Percentiles rank a stretch among this genome's conserved stretches.
Conservation (phyloP, 331 rosid genomes). For the Acacia concinna region DNA sequence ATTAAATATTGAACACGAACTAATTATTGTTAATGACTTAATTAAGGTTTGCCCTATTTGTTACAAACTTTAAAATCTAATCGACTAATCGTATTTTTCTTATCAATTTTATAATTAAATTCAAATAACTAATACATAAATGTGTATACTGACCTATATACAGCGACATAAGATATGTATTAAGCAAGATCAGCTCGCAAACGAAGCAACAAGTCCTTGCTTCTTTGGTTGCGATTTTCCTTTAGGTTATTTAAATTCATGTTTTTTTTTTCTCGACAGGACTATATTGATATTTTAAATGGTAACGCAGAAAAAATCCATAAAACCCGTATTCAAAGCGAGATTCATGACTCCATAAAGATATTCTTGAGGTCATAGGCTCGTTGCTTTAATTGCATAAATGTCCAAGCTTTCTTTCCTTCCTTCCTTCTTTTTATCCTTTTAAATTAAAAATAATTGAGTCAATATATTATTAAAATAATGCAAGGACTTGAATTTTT, state of each 20-base stretch:
- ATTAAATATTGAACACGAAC: background rate
- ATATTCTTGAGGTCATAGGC: slow-evolving; percentile 3
- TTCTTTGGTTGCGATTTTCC: background rate
- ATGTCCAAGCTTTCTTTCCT: slow-evolving; percentile 14
- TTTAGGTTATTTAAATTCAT: background rate
- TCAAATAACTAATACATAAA: background rate
- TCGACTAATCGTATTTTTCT: background rate
- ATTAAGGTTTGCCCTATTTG: background rate
- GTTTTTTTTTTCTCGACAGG: background rate
- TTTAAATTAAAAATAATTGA: background rate
- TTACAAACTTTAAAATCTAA: no score
- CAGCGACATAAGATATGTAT: background rate
- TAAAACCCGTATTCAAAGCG: slow-evolving; percentile 38
- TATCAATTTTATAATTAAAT: background rate
- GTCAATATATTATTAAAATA: background rate
- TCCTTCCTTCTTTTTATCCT: background rate
- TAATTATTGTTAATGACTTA: background rate
- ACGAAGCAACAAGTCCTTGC: background rate
- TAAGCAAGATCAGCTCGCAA: background rate
- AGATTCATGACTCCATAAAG: slow-evolving; percentile 29
- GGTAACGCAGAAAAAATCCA: slow-evolving; percentile 17
- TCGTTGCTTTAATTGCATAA: slow-evolving; percentile 23
- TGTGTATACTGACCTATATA: background rate
- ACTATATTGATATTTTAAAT: background rate
- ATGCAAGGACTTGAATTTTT: background rate